Conservation (phyloP, 208 protist species). For the Crithidia mellificae region DNA sequence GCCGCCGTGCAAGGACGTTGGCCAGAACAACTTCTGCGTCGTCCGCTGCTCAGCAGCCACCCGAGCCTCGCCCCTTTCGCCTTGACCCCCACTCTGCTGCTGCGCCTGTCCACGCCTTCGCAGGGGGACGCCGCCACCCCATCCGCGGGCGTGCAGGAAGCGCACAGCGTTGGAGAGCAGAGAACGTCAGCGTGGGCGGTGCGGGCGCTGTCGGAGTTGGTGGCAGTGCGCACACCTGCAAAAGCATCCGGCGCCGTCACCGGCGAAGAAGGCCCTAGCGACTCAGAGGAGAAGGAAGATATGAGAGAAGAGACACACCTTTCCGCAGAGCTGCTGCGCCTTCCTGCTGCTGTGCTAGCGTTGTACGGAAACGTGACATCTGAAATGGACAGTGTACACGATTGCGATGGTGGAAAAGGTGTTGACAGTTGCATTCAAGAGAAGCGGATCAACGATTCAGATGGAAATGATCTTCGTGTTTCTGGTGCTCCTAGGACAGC, state of each 20-base stretch:
- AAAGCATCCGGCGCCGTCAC: no score
- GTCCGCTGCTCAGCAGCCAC: conserved; percentile 22
- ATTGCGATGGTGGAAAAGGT: no score
- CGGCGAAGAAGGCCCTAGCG: no score
- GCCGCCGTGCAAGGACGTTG: conserved; percentile 20
- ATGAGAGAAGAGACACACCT: not conserved
- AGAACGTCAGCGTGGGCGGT: not conserved
- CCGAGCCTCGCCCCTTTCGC: conserved; percentile 9
- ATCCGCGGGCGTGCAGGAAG: not conserved
- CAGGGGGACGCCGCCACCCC: no score
- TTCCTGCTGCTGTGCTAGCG: conserved; percentile 5
- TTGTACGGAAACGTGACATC: not conserved
- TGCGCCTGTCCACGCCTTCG: conserved; percentile 1
- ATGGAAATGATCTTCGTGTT: no score
- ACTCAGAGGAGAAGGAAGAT: no score
- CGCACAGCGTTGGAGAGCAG: no score
- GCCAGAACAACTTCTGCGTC: conserved; percentile 24
- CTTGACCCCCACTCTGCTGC: not conserved
- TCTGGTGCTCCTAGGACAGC: no score
- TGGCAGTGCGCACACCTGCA: no score
- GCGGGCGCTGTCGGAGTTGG: no score
- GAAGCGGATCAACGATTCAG: no score
- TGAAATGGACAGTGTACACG: not conserved
- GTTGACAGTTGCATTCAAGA: no score
- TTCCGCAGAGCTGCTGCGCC: conserved; percentile 4